phyloP scores from a whole-genome alignment of 306 rosid species.

The Hippophae tibetana region DNA sequence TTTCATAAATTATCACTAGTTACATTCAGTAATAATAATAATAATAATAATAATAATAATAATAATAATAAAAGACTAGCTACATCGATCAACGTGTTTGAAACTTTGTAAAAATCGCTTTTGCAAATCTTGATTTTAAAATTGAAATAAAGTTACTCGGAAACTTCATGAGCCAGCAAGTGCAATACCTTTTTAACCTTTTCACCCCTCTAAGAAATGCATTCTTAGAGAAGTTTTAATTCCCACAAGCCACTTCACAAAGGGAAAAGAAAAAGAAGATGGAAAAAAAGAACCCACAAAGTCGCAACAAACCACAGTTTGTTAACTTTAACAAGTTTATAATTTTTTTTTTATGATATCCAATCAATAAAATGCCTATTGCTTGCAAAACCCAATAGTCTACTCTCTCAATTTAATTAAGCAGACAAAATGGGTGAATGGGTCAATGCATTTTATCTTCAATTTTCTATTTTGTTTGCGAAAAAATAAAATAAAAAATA shows the following conservation, averaged over 20 bases:
- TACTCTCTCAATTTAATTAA: conserved; percentile 10
- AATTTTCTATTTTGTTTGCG: conserved; percentile 16
- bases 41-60: too few species aligned
- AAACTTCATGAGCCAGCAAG: conserved; percentile 22
- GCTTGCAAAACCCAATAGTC: conserved; percentile 32
- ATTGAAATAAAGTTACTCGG: conserved; percentile 5
- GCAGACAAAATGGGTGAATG: conserved; percentile 33
- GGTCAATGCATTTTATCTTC: conserved; percentile 36
- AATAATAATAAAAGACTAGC: too few species aligned
- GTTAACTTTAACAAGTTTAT: background rate
- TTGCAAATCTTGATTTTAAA: too few species aligned
- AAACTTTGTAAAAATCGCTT: too few species aligned
- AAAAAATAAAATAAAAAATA: conserved; percentile 16
- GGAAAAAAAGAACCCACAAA: too few species aligned
- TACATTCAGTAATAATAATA: too few species aligned
- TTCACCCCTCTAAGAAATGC: conserved; percentile 26
- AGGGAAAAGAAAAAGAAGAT: too few species aligned
- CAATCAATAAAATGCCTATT: conserved; percentile 22
- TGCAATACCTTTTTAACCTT: conserved; percentile 16
- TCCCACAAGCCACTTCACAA: background rate
- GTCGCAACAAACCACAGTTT: background rate
- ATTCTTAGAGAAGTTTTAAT: conserved; percentile 10
- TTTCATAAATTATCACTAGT: too few species aligned
- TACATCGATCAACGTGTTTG: too few species aligned
- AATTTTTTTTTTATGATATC: background rate